Base-by-base conservation (phyloP, 768 basidiomycete species). In the Fomitopsis pulvina region DNA sequence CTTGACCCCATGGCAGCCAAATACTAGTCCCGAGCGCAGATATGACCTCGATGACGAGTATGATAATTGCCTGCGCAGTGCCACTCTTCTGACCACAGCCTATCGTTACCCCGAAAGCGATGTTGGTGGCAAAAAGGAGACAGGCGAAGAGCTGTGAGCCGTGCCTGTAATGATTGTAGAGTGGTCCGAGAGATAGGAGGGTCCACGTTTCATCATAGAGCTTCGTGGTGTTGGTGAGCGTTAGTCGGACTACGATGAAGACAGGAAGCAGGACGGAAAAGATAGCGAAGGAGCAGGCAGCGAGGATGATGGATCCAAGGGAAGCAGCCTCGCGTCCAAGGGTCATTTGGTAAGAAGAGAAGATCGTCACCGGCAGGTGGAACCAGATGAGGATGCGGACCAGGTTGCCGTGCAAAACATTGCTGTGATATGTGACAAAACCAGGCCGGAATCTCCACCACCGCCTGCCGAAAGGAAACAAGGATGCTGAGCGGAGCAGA, bases 1-100 rank as follows among this genome's bases (percentile, higher is more conserved):
- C 92, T 47, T 87, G 87, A 26, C 91, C 92, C 95, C 95, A 99
- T 16, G 94, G 94, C 52, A 96, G 77, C 92, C 92, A 96, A 27
- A 95, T 73, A 53, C 89, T 93, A 27, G 94, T 96, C 24, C 89
- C 80, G 51, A 98, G 71, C 4, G 93, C 90, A 39, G 87, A 83
- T 20, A 75, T 75, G 14, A 99, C 86, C 65, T 99, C 96, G 18
- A 92, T 79, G 26, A 96, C 77, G 24, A 98, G 75, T 55, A 99
- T 83, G 47, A 97, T 75, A 56, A 95, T 83, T 3, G 92, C 87
- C 63, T 98, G 96, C 2, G 89, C 83, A 0, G 92, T 94, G 3
- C 94, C 95, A 53, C 87, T 89, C 52, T 75, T 74, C 70, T 97
- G 95, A 10, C 87, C 92, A 30, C 82, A 92, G 8, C 95, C 95